Evolutionary conservation across 2,329 filamentous ascomycete species (phyloP), one percentile per base, ranked within the genome.

Genomic region (Apiospora koreana): DNA sequence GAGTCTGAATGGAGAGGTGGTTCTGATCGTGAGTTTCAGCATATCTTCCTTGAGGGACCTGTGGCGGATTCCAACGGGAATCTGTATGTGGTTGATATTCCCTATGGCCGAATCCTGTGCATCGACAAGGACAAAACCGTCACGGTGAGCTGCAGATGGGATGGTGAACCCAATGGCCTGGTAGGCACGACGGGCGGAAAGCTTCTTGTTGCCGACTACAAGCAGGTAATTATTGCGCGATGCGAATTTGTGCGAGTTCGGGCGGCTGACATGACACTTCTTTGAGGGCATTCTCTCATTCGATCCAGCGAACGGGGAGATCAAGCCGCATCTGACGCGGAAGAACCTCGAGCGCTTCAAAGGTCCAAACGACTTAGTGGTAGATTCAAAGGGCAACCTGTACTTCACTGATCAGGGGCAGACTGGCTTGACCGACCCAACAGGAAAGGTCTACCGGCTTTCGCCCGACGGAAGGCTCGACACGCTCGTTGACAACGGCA

Each of bases 341-440:
- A 77, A 76, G 64, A 80, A 84, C 54, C 76, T 84, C 0, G 82
- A 83, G 64, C 76, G 81, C 4, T 84, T 84, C 74, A 84, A 84
- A 68, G 82, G 82, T 0, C 80, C 79, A 0, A 84, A 84, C 65
- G 82, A 84, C 68, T 73, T 84, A 1, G 78, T 83, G 21, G 66
- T 83, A 4, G 80, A 81, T 38, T 81, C 79, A 0, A 76, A 77
- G 18, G 74, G 76, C 3, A 79, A 81, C 38, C 71, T 84, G 3
- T 84, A 83, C 73, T 84, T 84, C 45, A 84, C 83, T 1, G 82
- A 84, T 54, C 83, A 84, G 73, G 82, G 83, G 0, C 82, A 84
- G 65, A 83, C 82, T 0, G 81, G 82, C 4, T 78, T 84, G 74
- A 82, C 80, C 0, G 83, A 84, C 35, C 82, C 73, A 8, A 82